Conservation (phyloP, 345 rosid species). For the Eucalyptus marginata region DNA sequence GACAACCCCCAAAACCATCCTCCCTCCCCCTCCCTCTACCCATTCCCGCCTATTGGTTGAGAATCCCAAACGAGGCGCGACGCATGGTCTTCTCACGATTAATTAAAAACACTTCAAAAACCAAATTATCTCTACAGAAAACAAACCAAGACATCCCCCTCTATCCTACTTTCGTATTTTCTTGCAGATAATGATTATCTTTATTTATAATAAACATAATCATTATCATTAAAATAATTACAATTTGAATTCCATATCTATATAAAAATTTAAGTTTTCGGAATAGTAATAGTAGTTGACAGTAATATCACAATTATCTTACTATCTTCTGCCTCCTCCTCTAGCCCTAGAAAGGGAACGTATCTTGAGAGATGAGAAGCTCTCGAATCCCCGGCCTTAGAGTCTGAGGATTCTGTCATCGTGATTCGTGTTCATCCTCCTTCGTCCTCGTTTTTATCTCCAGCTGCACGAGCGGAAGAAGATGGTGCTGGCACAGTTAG, state of each 20-base stretch:
- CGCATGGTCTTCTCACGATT: not conserved
- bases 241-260: no score
- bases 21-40: no score
- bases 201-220: not conserved
- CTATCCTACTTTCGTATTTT: not conserved
- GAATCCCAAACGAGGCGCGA: no score
- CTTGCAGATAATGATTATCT: not conserved
- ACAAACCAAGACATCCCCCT: not conserved
- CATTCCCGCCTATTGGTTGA: no score
- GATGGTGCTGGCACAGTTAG: slow-evolving; percentile 81
- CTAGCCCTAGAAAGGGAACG: not conserved
- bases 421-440: not conserved
- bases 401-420: not conserved
- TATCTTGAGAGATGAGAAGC: not conserved
- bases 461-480: slow-evolving; percentile 8
- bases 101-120: not conserved
- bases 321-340: not conserved
- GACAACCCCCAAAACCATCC: no score
- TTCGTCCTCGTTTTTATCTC: not conserved
- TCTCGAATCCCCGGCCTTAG: not conserved
- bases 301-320: not conserved
- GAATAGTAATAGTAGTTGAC: no score
- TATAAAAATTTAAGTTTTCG: no score
- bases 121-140: not conserved
- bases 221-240: no score